A percentile compares a stretch with the other conserved stretches of the same genome.
These are phyloP conservation scores for Hippophae tibetana DNA, from an alignment of 306 rosid species.

Conservation along the genomic window DNA sequence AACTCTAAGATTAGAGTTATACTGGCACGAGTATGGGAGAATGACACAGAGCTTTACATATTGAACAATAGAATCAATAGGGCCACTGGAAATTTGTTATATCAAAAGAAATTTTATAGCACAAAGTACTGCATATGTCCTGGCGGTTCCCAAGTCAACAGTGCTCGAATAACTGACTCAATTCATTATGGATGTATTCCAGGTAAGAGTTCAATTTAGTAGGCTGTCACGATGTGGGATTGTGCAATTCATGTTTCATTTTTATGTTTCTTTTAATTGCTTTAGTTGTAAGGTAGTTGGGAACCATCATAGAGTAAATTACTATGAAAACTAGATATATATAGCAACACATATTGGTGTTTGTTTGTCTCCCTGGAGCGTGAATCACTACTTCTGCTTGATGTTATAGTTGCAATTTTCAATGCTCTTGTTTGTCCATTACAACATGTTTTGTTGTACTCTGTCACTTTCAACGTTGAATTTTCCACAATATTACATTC, in stretches of 20 bases:
- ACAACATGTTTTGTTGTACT: too few species aligned
- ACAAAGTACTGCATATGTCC: conserved; percentile 94
- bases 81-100: conserved; percentile 69
- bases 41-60: conserved; percentile 90
- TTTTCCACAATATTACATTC: too few species aligned
- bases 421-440: too few species aligned
- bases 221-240: neutral
- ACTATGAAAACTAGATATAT: too few species aligned
- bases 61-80: conserved; percentile 82
- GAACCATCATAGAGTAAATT: too few species aligned
- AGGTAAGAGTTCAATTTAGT: conserved; percentile 37
- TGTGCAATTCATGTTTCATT: neutral
- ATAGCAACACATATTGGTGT: too few species aligned
- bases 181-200: conserved; percentile 98
- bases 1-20: conserved; percentile 94
- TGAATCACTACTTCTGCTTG: too few species aligned
- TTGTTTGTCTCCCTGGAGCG: too few species aligned
- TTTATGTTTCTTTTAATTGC: neutral
- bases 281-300: neutral
- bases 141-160: conserved; percentile 96
- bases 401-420: too few species aligned
- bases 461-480: too few species aligned
- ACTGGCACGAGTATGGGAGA: conserved; percentile 90
- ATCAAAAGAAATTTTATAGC: conserved; percentile 79
- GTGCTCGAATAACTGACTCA: conserved; percentile 90